Conservation (phyloP, 176 grass and related monocot genomes). For the Poa pratensis region DNA sequence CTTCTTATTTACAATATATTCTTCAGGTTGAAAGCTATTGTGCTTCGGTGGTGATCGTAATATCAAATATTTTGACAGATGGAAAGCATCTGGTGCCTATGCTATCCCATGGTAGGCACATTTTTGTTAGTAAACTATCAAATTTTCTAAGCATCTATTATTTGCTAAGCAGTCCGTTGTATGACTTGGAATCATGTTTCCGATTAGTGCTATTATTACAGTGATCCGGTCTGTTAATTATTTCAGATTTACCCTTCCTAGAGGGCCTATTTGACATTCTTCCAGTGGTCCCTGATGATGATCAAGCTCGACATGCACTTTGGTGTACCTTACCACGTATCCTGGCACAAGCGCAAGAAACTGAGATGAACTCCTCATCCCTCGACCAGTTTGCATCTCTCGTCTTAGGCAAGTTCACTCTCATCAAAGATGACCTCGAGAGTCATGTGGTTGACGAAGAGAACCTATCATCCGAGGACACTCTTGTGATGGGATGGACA, state of each 20-base stretch:
- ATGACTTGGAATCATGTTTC: slow-evolving; percentile 39
- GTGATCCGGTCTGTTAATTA: slow-evolving; percentile 10
- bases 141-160: slow-evolving; percentile 16
- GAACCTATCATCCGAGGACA: slow-evolving; percentile 40
- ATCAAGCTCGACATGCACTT: slow-evolving; percentile 64
- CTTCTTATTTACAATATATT: slow-evolving; percentile 26
- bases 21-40: slow-evolving; percentile 67
- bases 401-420: slow-evolving; percentile 59
- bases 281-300: slow-evolving; percentile 67
- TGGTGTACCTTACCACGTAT: slow-evolving; percentile 73
- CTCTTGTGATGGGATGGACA: slow-evolving; percentile 49
- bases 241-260: slow-evolving; percentile 73
- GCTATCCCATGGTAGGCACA: slow-evolving; percentile 58
- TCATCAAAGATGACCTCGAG: slow-evolving; percentile 72
- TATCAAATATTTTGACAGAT: slow-evolving; percentile 88
- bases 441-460: slow-evolving; percentile 49
- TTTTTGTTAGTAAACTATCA: slow-evolving; percentile 5
- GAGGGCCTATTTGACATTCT: slow-evolving; percentile 74
- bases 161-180: slow-evolving; percentile 31
- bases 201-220: slow-evolving; percentile 37
- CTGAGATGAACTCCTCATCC: slow-evolving; percentile 39
- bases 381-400: slow-evolving; percentile 53
- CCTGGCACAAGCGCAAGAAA: slow-evolving; percentile 46
- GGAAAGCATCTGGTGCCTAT: slow-evolving; percentile 56
- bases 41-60: slow-evolving; percentile 69